Conservation (phyloP, 495 filamentous ascomycete species). For the Immersiella caudata region DNA sequence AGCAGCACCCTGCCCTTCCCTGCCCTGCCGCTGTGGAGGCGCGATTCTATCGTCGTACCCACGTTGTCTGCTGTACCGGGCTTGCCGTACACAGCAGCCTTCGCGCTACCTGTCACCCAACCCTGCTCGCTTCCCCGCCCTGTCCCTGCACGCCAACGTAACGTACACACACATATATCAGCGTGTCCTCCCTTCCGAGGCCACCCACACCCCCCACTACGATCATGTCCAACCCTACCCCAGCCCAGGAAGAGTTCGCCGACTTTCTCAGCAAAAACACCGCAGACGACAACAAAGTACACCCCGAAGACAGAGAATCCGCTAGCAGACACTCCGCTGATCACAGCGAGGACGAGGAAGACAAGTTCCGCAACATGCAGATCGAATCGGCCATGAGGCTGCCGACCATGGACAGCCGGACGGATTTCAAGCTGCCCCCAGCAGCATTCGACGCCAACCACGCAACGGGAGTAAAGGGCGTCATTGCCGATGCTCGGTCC, state of each 20-base stretch:
- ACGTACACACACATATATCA: slow-evolving; percentile 21
- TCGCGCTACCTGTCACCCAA: slow-evolving; percentile 35
- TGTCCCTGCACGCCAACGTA: slow-evolving; percentile 29
- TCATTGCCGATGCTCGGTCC: slow-evolving; percentile 91
- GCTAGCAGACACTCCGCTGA: slow-evolving; percentile 53
- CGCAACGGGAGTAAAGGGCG: slow-evolving; percentile 92
- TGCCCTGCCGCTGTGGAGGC: slow-evolving; percentile 5
- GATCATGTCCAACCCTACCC: slow-evolving; percentile 58
- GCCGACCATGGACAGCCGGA: slow-evolving; percentile 55
- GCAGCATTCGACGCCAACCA: slow-evolving; percentile 71
- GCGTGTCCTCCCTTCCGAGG: slow-evolving; percentile 16
- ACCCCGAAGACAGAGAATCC: slow-evolving; percentile 57
- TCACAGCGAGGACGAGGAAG: slow-evolving; percentile 57
- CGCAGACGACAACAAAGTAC: slow-evolving; percentile 46
- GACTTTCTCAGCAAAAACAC: slow-evolving; percentile 63
- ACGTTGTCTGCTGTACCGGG: slow-evolving; percentile 22
- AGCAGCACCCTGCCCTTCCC: slow-evolving; percentile 2
- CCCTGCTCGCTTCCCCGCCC: slow-evolving; percentile 19
- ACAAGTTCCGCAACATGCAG: slow-evolving; percentile 58
- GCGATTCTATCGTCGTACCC: slow-evolving; percentile 9
- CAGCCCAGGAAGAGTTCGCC: slow-evolving; percentile 87
- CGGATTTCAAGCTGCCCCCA: slow-evolving; percentile 59
- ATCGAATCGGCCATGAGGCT: slow-evolving; percentile 62
- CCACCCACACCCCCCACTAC: slow-evolving; percentile 24
- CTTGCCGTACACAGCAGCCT: slow-evolving; percentile 29